Evolutionary conservation across 495 filamentous ascomycete genomes (phyloP).

Genomic region (Penicillium flavigenum): DNA sequence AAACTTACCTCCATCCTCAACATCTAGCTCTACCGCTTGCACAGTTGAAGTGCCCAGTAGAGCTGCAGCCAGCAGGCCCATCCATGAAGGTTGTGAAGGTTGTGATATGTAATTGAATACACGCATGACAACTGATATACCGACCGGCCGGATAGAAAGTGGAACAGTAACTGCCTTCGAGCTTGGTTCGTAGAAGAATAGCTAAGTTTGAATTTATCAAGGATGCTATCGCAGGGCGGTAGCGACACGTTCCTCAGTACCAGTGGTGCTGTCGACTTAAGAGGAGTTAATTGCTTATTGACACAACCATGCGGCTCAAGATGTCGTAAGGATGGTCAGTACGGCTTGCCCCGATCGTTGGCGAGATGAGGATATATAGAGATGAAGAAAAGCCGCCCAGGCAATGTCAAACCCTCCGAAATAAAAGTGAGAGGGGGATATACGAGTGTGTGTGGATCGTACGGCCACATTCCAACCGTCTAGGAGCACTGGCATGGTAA

Average conservation of each 20-base stretch:
- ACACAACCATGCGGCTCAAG: too few relatives aligned
- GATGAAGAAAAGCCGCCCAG: conserved; percentile 1
- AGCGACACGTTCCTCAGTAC: neutral
- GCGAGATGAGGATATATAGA: neutral
- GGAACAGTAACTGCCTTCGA: neutral
- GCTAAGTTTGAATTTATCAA: neutral
- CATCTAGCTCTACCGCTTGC: conserved; percentile 24
- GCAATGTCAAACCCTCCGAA: conserved; percentile 7
- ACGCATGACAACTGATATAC: conserved; percentile 13
- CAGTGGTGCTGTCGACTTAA: neutral
- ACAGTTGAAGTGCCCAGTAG: conserved; percentile 22
- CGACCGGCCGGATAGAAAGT: neutral
- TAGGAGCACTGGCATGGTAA: conserved; percentile 32
- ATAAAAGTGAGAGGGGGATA: neutral
- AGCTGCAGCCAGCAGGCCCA: conserved; percentile 16
- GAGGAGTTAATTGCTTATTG: neutral
- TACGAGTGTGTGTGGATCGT: conserved; percentile 11
- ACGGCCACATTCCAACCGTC: conserved; percentile 23
- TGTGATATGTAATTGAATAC: conserved; percentile 9
- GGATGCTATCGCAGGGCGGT: neutral
- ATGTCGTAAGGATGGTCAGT: neutral
- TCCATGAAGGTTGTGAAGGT: conserved; percentile 26
- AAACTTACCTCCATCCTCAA: conserved; percentile 24
- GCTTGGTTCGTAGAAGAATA: neutral
- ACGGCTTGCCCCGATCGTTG: neutral